phyloP scores from a whole-genome alignment of 1,139 yeast species.

The Saccharomyces hybrid region DNA sequence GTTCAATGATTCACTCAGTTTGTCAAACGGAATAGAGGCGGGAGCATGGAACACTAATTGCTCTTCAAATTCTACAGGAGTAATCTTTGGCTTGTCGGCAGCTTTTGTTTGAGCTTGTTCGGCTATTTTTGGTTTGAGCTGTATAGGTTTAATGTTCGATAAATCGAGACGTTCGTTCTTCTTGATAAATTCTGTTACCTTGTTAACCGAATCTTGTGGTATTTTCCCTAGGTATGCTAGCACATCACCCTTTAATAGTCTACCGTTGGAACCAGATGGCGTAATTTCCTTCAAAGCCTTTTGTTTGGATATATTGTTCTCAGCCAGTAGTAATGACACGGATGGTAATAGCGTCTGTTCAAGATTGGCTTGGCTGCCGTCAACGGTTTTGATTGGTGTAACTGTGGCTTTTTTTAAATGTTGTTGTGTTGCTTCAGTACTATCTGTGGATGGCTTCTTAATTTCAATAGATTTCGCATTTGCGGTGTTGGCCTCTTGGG shows the following conservation, averaged over 20 bases:
- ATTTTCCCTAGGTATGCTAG: constrained; percentile 75
- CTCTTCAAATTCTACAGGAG: constrained; percentile 27
- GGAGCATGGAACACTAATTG: constrained; percentile 17
- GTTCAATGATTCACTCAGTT: constrained; percentile 14
- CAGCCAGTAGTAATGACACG: constrained; percentile 58
- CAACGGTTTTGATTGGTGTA: constrained; percentile 4
- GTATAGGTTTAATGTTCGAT: constrained; percentile 48
- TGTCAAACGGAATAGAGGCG: constrained; percentile 10
- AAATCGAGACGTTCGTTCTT: constrained; percentile 65
- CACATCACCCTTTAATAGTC: constrained; percentile 84
- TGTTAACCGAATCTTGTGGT: constrained; percentile 43
- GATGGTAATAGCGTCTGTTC: constrained; percentile 70
- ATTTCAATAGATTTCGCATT: constrained; percentile 9
- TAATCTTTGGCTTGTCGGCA: constrained; percentile 6
- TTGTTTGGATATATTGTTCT: constrained; percentile 52
- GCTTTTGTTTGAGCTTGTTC: constrained; percentile 9
- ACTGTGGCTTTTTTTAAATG: not conserved
- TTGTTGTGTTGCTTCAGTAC: constrained; percentile 3
- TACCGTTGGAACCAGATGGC: constrained; percentile 86
- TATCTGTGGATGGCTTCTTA: constrained; percentile 11
- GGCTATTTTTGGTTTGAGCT: constrained; percentile 31
- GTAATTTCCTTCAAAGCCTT: constrained; percentile 65
- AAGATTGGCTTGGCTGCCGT: constrained; percentile 42
- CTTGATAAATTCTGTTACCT: constrained; percentile 50
- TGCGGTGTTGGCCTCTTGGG: constrained; percentile 35